Evolutionary conservation across 2,329 filamentous ascomycete genomes (phyloP).

Genomic region (Alternaria dauci): DNA sequence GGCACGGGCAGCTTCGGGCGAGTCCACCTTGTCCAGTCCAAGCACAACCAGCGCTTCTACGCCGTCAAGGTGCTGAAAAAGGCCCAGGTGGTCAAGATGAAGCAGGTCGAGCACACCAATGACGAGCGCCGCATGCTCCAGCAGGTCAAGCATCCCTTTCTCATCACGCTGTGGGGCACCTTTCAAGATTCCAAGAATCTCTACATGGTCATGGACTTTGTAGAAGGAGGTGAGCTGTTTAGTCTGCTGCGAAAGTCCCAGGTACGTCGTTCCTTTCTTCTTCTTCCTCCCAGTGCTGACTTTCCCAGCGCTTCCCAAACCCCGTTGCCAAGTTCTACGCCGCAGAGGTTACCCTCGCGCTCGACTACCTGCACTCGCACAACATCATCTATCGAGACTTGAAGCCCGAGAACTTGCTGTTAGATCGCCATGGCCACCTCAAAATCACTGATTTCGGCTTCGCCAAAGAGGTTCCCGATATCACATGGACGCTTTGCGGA

Average conservation of each 20-base stretch:
- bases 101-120: conserved; percentile 99
- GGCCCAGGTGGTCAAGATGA: conserved; percentile 99
- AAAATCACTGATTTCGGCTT: conserved; percentile 99
- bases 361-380: conserved; percentile 93
- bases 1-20: conserved; percentile 97
- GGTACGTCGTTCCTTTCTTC: conserved; percentile 3
- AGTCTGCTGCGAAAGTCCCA: conserved; percentile 88
- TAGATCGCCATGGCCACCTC: conserved; percentile 91
- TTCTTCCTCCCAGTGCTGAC: background rate
- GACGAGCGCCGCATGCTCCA: conserved; percentile 96
- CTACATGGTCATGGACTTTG: conserved; percentile 99
- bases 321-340: conserved; percentile 99
- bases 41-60: conserved; percentile 98
- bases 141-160: conserved; percentile 96
- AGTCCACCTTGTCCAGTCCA: conserved; percentile 95
- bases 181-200: conserved; percentile 95
- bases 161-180: conserved; percentile 97
- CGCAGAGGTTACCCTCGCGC: conserved; percentile 91
- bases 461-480: conserved; percentile 96
- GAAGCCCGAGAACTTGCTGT: conserved; percentile 91
- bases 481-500: conserved; percentile 98
- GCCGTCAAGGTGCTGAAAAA: conserved; percentile 99
- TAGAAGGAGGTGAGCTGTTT: conserved; percentile 97
- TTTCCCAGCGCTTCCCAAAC: conserved; percentile 89
- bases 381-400: conserved; percentile 98